Base-by-base conservation (phyloP, 1,284 basidiomycete genomes). In the Phellopilus nigrolimitatus region DNA sequence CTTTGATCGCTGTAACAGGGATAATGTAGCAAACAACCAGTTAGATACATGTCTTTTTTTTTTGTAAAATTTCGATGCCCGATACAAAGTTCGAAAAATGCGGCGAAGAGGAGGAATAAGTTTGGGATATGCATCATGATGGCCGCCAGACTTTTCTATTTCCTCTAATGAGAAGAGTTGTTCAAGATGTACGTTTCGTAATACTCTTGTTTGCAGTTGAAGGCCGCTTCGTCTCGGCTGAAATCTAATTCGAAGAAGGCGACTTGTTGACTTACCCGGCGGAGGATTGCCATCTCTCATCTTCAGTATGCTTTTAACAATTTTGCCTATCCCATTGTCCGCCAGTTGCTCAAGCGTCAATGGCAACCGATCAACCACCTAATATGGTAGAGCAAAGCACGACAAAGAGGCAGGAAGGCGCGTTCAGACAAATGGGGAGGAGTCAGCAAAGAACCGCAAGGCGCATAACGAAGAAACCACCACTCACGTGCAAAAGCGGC, bases 341-440 rank as follows among this genome's bases (percentile, higher is more conserved):
- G 78, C 80, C 54, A 91, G 70, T 4, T 77, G 73, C 31, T 85
- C 79, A 21, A 88, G 63, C 10, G 79, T 81, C 60, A 91, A 70
- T 3, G 88, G 88, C 49, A 91, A 68, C 49, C 88, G 82, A 66
- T 90, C 88, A 61, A 89, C 80, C 58, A 91, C 82, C 88, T 91
- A 64, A 17, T 24, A 54, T 47, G 60, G 62, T 47, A 64, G 59
- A n/a, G n/a, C n/a, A n/a, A n/a, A n/a, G n/a, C n/a, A n/a, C n/a
- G n/a, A n/a, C n/a, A n/a, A n/a, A n/a, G n/a, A n/a, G n/a, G n/a
- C n/a, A n/a, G n/a, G n/a, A n/a, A n/a, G n/a, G n/a, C n/a, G n/a
- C n/a, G n/a, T n/a, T n/a, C n/a, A n/a, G n/a, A n/a, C n/a, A n/a
- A n/a, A n/a, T n/a, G n/a, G n/a, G n/a, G n/a, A n/a, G n/a, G n/a